These are phyloP conservation scores for Yamadazyma trypodendri DNA, from an alignment of 1,139 yeast species.

Conservation along the genomic window DNA sequence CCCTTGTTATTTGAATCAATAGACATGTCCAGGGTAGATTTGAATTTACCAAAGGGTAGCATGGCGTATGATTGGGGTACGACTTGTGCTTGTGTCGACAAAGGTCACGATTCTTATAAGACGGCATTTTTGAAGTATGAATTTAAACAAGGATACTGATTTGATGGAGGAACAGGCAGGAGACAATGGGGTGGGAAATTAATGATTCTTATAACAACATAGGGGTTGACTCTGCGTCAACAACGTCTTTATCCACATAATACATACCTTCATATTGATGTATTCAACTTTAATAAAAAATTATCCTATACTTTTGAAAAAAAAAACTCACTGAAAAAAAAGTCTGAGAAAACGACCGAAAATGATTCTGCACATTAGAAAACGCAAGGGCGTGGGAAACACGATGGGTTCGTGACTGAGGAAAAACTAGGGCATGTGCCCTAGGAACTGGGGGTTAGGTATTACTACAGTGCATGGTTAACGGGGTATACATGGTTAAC, in stretches of 20 bases:
- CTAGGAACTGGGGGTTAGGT: too few relatives aligned
- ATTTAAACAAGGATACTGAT: too few relatives aligned
- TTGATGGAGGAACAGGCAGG: too few relatives aligned
- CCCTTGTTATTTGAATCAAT: not conserved
- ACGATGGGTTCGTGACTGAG: not conserved
- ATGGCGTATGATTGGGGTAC: too few relatives aligned
- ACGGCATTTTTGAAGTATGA: too few relatives aligned
- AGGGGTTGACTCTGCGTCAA: not conserved
- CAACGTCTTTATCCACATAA: not conserved
- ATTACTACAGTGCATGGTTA: too few relatives aligned
- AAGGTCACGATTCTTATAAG: too few relatives aligned
- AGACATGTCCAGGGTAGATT: not conserved
- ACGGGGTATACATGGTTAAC: too few relatives aligned
- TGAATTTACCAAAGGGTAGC: too few relatives aligned
- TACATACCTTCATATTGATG: slow-evolving; percentile 16
- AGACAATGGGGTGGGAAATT: too few relatives aligned
- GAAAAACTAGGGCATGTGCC: slow-evolving; percentile 1
- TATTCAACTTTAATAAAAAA: slow-evolving; percentile 9
- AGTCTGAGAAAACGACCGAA: slow-evolving; percentile 1
- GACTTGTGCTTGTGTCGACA: too few relatives aligned
- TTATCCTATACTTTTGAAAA: slow-evolving; percentile 18
- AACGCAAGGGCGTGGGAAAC: not conserved
- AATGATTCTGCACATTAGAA: slow-evolving; percentile 4
- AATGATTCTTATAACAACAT: not conserved
- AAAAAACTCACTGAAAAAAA: slow-evolving; percentile 25